These are phyloP conservation scores for Pythium guiyangense DNA, from an alignment of 352 stramenopile genomes.

Conservation along the genomic window DNA sequence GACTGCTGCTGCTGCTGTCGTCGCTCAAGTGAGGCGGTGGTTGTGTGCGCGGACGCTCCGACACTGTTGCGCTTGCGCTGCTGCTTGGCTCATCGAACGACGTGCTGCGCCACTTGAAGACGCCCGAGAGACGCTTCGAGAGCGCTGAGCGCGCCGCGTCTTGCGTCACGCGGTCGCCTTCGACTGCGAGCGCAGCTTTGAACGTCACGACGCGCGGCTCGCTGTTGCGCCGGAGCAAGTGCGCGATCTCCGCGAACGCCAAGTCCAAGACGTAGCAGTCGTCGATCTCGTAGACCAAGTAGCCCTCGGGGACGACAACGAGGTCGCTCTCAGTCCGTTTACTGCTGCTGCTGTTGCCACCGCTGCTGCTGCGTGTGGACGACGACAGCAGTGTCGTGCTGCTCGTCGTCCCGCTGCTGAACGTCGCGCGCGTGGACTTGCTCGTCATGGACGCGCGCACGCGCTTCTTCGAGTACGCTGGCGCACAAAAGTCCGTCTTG, in stretches of 20 bases:
- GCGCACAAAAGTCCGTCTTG: slow-evolving; percentile 34
- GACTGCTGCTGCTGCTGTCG: slow-evolving; percentile 8
- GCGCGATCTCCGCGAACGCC: slow-evolving; percentile 56
- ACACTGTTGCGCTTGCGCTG: not conserved
- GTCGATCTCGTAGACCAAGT: slow-evolving; percentile 62
- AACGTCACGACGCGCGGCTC: slow-evolving; percentile 49
- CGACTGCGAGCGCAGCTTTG: slow-evolving; percentile 41
- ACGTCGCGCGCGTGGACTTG: not conserved
- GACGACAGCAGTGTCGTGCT: no score
- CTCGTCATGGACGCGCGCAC: not conserved
- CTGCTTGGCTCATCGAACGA: slow-evolving; percentile 19
- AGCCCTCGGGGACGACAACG: slow-evolving; percentile 47
- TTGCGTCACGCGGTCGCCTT: slow-evolving; percentile 19
- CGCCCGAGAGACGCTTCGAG: slow-evolving; percentile 38
- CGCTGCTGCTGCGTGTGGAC: not conserved
- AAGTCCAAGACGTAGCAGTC: slow-evolving; percentile 45
- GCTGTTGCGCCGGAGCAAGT: slow-evolving; percentile 46
- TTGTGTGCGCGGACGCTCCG: no score
- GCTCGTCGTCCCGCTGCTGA: no score
- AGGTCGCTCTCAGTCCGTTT: not conserved
- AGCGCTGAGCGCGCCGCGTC: slow-evolving; percentile 17
- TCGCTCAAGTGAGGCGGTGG: no score
- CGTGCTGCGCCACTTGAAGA: slow-evolving; percentile 42
- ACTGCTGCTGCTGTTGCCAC: not conserved
- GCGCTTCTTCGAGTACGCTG: slow-evolving; percentile 23